Conservation (phyloP, 2,329 filamentous ascomycete genomes). For the Fusarium sp. region DNA sequence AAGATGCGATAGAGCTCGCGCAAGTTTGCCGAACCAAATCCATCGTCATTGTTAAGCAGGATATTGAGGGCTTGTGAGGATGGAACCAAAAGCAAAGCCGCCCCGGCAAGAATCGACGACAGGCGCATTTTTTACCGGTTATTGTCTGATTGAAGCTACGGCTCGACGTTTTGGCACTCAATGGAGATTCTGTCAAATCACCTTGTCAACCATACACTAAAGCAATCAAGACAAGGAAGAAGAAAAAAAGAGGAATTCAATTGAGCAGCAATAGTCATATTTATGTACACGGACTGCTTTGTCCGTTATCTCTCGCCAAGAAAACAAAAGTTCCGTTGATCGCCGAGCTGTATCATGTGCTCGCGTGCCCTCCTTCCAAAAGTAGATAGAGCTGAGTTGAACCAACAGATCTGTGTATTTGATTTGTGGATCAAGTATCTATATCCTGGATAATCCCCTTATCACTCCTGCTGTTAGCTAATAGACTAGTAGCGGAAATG, state of each 20-base stretch:
- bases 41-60: constrained; percentile 52
- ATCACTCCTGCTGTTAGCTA: neutral
- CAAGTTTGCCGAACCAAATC: constrained; percentile 52
- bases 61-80: constrained; percentile 49
- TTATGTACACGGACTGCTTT: constrained; percentile 19
- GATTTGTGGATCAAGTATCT: neutral
- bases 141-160: neutral
- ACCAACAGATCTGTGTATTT: neutral
- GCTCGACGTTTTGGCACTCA: neutral
- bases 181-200: too few relatives aligned
- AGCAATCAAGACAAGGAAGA: neutral
- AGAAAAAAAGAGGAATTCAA: neutral
- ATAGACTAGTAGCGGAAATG: neutral
- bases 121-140: constrained; percentile 41
- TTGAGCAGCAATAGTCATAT: constrained; percentile 17
- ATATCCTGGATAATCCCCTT: neutral
- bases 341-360: constrained; percentile 4
- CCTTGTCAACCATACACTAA: neutral
- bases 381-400: constrained; percentile 11
- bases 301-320: constrained; percentile 36
- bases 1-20: constrained; percentile 52
- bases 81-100: constrained; percentile 37
- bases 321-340: constrained; percentile 30
- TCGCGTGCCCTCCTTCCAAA: constrained; percentile 38
- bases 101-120: constrained; percentile 34